phyloP scores from a whole-genome alignment of 495 filamentous ascomycete species.

The Emericellopsis terricola region DNA sequence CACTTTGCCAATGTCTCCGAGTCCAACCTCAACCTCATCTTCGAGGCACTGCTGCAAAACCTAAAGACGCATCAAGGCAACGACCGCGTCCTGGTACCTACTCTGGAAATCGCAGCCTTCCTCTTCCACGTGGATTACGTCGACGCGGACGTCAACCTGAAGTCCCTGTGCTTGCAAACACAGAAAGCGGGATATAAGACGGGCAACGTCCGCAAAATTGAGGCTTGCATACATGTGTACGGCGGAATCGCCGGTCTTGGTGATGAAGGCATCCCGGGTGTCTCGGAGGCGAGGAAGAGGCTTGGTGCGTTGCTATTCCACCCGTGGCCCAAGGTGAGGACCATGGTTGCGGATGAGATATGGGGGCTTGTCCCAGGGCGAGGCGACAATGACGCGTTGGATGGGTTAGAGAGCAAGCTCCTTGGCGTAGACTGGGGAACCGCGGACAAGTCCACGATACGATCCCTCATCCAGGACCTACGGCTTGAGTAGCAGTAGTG shows the following conservation, averaged over 20 bases:
- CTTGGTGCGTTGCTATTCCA: constrained; percentile 26
- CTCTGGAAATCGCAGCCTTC: constrained; percentile 57
- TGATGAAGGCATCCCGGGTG: background rate
- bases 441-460: constrained; percentile 18
- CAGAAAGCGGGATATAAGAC: constrained; percentile 75
- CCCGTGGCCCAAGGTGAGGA: constrained; percentile 27
- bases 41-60: constrained; percentile 15
- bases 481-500: constrained; percentile 7
- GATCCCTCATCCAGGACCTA: constrained; percentile 13
- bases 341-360: constrained; percentile 26
- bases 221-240: constrained; percentile 64
- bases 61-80: constrained; percentile 21
- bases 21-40: constrained; percentile 13
- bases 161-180: constrained; percentile 43
- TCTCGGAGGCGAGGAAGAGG: constrained; percentile 20
- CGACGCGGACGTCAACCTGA: constrained; percentile 14
- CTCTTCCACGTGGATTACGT: constrained; percentile 42
- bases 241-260: constrained; percentile 30
- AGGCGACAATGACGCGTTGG: constrained; percentile 1
- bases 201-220: constrained; percentile 55
- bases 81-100: constrained; percentile 57
- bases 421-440: constrained; percentile 22
- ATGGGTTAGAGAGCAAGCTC: constrained; percentile 9
- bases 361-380: constrained; percentile 15
- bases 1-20: constrained; percentile 20